phyloP scores from a whole-genome alignment of 179 eudicot species.

The Nepenthes alata region DNA sequence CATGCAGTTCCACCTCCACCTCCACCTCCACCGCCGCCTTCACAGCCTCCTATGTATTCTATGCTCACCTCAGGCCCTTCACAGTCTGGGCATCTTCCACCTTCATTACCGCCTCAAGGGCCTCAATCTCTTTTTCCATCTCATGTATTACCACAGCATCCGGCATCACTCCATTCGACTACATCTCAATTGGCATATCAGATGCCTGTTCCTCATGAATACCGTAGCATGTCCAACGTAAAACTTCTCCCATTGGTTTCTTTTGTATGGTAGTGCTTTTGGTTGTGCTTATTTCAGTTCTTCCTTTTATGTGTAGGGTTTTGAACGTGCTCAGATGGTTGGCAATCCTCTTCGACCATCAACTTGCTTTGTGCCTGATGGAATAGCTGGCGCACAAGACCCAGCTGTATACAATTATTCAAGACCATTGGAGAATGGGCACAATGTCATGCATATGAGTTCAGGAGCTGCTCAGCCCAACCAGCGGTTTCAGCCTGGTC shows the following conservation, averaged over 20 bases:
- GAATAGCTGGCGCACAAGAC: constrained; percentile 11
- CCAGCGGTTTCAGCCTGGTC: constrained; percentile 46
- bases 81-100: constrained; percentile 29
- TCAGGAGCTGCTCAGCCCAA: constrained; percentile 47
- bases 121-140: constrained; percentile 29
- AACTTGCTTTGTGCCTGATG: constrained; percentile 37
- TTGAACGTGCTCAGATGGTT: constrained; percentile 15
- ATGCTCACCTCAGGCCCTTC: constrained; percentile 28
- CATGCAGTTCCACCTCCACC: constrained; percentile 35
- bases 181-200: constrained; percentile 17
- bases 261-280: not conserved
- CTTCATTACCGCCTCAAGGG: constrained; percentile 26
- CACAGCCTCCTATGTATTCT: constrained; percentile 15
- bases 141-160: constrained; percentile 26
- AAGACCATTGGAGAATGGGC: constrained; percentile 44
- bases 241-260: constrained; percentile 1
- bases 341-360: constrained; percentile 32
- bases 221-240: constrained; percentile 28
- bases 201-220: constrained; percentile 20
- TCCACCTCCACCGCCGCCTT: constrained; percentile 21
- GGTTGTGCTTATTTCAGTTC: constrained; percentile 5
- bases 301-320: constrained; percentile 28
- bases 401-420: constrained; percentile 18
- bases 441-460: constrained; percentile 29
- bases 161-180: constrained; percentile 21